Evolutionary conservation across 1,139 yeast genomes (phyloP), one percentile per base, ranked within the genome.

Genomic region (Geotrichum europaeum): DNA sequence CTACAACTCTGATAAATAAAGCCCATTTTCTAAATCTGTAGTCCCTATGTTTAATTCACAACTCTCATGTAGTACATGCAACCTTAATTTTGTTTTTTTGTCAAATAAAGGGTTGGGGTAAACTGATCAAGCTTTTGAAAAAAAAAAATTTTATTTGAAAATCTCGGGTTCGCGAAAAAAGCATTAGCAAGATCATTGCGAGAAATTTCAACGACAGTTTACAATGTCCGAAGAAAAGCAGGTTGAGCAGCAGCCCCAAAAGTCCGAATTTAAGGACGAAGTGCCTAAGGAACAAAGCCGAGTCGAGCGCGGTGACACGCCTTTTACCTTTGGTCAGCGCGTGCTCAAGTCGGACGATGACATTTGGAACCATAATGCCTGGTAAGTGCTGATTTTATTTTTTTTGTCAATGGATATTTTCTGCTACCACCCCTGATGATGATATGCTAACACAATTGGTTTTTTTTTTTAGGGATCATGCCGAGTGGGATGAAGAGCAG

Each of bases 401-500:
- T 36, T 36, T 36, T 25, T 49, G 3, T 47, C 50, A 12, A 47
- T 49, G n/a, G 13, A 10, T 18, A 25, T 25, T n/a, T n/a, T 1
- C 34, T 50, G 18, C 18, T 4, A 12, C 4, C 4, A 20, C 18
- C 22, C 18, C 18, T 25, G 18, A 5, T 24, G 9, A 22, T 22
- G 18, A 22, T 50, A 9, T 25, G 24, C 53, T 50, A 51, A 51
- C 22, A 15, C 13, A 30, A 34, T 34, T 13, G 28, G 20, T n/a
- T 51, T 12, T 25, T 40, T 22, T 18, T 43, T 45, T 13, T 12
- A 70, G 73, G 84, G 99, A 94, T 72, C 96, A 95, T 72, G 97
- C 91, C 24, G 97, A 91, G 70, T 92, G 97, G 97, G 98, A 96
- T 56, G 91, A 87, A 57, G 96, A 90, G 67, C 98, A 95, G 72